Base-by-base conservation (phyloP, 2,329 filamentous ascomycete species). In the Lachnellula hyalina region DNA sequence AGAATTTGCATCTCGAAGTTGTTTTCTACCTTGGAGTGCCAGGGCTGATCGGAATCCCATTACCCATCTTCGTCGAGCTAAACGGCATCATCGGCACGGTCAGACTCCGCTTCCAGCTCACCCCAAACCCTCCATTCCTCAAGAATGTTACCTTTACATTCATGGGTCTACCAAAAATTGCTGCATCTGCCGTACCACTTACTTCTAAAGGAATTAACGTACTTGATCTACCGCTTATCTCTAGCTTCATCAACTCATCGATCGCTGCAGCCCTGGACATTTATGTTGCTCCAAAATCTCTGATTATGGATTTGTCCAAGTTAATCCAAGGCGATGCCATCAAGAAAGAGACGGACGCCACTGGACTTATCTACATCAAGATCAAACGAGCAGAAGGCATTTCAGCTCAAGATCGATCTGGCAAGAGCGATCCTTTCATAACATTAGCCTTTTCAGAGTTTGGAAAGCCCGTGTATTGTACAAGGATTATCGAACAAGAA, bases 1-100 rank as follows among this genome's bases (percentile, higher is more conserved):
- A 61, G 57, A 61, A 61, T 35, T 61, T 61, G 59, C 59, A 61
- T 56, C 51, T 61, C 7, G 59, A 61, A 53, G 59, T 61, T 17
- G 40, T 59, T 28, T 61, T 61, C 49, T 61, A 59, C 21, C 56
- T 61, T 5, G 59, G 59, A 41, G 53, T 61, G 11, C 59, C 56
- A 44, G 59, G 59, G 5, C 46, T 61, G 1, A 56, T 62, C 15
- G 58, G 58, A 15, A 52, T 61, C 15, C 58, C 58, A 12, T 36
- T 61, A 5, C 58, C 58, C 2, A 58, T 61, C 28, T 61, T 61
- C 23, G 58, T 61, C 32, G 58, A 61, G 42, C 36, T 61, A 19
- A 61, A 58, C 38, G 58, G 58, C 14, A 61, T 61, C n/a, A 61
- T 61, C 28, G 58, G 58, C 9, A 61, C 58, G 1, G 44, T 61